Evolutionary conservation across 768 basidiomycete genomes (phyloP).

Genomic region (Pilatotrama ljubarskyi): DNA sequence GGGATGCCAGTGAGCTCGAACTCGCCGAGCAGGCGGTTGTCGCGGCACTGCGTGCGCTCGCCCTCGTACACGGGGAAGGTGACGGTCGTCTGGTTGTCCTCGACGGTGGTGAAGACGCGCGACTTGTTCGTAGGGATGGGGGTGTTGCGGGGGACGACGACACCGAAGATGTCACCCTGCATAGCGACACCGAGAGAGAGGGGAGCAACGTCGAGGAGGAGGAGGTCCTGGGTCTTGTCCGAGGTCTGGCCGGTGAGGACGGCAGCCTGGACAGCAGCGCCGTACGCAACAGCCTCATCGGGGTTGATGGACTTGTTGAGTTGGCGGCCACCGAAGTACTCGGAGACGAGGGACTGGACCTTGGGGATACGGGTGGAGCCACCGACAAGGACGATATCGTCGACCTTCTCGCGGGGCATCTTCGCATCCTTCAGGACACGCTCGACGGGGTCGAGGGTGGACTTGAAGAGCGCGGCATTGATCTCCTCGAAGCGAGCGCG

Average conservation of each 20-base stretch:
- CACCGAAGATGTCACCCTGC: conserved; percentile 99
- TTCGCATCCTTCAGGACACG: conserved; percentile 99
- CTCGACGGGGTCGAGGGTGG: conserved; percentile 97
- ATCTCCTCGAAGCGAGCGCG: conserved; percentile 99
- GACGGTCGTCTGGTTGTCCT: conserved; percentile 99
- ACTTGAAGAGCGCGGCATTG: conserved; percentile 93
- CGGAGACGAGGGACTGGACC: conserved; percentile 96
- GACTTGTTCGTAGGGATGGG: conserved; percentile 99
- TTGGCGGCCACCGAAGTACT: conserved; percentile 97
- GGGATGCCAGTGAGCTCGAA: conserved; percentile 99
- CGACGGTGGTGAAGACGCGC: conserved; percentile 97
- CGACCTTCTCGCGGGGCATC: conserved; percentile 95
- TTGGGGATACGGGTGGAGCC: conserved; percentile 99
- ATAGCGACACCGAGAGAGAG: conserved; percentile 99
- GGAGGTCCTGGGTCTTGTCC: conserved; percentile 97
- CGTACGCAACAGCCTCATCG: conserved; percentile 99
- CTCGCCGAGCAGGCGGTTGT: conserved; percentile 98
- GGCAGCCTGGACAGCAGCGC: conserved; percentile 99
- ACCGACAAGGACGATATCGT: conserved; percentile 99
- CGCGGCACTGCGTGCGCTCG: conserved; percentile 98
- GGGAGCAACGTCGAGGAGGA: conserved; percentile 97
- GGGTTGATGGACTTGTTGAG: conserved; percentile 99
- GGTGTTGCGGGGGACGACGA: conserved; percentile 99
- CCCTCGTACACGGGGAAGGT: conserved; percentile 99
- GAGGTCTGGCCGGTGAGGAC: conserved; percentile 98